Percentiles rank a stretch among this genome's conserved stretches.
phyloP scores from a whole-genome alignment of 768 basidiomycete species.

The Hortiboletus campestris region DNA sequence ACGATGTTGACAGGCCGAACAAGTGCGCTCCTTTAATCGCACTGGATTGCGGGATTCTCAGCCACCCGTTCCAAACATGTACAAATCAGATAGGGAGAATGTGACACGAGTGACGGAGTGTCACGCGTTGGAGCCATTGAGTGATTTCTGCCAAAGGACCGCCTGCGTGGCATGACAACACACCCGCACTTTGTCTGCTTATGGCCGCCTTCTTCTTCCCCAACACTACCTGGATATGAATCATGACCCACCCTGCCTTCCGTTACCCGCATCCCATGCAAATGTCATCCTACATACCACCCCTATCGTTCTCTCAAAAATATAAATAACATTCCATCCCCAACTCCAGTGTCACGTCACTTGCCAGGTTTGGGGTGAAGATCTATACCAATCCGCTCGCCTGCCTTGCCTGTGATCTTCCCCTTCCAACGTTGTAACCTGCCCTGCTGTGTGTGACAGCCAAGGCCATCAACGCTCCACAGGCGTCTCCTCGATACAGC shows the following conservation, averaged over 20 bases:
- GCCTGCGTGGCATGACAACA: constrained; percentile 1
- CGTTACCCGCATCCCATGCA: not conserved
- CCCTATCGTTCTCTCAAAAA: not conserved
- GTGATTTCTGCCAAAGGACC: constrained; percentile 34
- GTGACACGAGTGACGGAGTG: constrained; percentile 5
- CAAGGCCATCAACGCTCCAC: constrained; percentile 14
- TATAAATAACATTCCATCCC: not conserved
- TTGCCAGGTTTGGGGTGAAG: constrained; percentile 8
- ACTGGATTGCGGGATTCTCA: constrained; percentile 12
- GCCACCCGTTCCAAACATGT: constrained; percentile 27
- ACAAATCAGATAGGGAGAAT: constrained; percentile 7
- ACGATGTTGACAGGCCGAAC: constrained; percentile 46
- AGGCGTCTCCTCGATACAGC: not conserved
- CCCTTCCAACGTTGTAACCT: constrained; percentile 20
- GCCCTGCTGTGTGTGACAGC: constrained; percentile 24
- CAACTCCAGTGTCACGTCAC: not conserved
- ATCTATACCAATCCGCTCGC: constrained; percentile 4
- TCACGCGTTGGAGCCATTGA: constrained; percentile 17
- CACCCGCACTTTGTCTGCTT: constrained; percentile 10
- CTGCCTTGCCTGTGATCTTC: constrained; percentile 3
- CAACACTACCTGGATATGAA: too few relatives aligned
- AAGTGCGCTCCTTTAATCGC: constrained; percentile 26
- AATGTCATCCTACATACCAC: not conserved
- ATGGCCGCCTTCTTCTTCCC: not conserved
- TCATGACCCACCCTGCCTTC: not conserved